These are phyloP conservation scores for Mycena crocata DNA, from an alignment of 768 basidiomycete species.

Conservation along the genomic window DNA sequence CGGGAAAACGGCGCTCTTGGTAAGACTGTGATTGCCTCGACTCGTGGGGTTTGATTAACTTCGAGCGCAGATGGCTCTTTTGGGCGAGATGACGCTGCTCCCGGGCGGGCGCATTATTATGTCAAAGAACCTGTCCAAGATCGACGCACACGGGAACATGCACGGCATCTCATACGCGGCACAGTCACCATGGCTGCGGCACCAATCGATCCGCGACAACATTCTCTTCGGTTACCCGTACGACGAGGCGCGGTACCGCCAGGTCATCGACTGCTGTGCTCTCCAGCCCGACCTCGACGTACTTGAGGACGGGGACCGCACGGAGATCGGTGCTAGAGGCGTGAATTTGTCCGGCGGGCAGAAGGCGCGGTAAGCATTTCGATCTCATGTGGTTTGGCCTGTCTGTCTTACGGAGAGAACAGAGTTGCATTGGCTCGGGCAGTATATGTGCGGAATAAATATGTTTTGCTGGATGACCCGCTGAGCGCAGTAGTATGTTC, in stretches of 20 bases:
- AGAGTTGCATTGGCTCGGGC: slow-evolving; percentile 88
- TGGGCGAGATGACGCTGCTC: slow-evolving; percentile 76
- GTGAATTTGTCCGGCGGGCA: slow-evolving; percentile 85
- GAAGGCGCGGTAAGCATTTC: slow-evolving; percentile 69
- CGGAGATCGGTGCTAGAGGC: slow-evolving; percentile 82
- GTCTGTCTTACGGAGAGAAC: background rate
- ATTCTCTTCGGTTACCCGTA: slow-evolving; percentile 81
- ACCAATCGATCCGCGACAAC: slow-evolving; percentile 79
- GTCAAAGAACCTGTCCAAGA: slow-evolving; percentile 66
- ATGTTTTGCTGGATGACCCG: slow-evolving; percentile 84
- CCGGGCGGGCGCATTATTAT: slow-evolving; percentile 67
- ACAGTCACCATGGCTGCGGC: slow-evolving; percentile 78
- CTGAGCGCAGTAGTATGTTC: slow-evolving; percentile 64
- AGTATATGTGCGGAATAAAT: slow-evolving; percentile 77
- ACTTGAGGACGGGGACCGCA: slow-evolving; percentile 87
- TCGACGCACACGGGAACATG: slow-evolving; percentile 72
- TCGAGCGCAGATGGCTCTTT: slow-evolving; percentile 69
- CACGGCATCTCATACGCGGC: slow-evolving; percentile 80
- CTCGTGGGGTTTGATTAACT: background rate
- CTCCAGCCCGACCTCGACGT: slow-evolving; percentile 83
- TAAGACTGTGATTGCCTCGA: slow-evolving; percentile 39
- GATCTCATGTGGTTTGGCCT: background rate
- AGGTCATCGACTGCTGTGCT: slow-evolving; percentile 89
- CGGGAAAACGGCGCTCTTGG: slow-evolving; percentile 85
- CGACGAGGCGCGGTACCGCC: slow-evolving; percentile 79